Evolutionary conservation across 306 rosid species (phyloP), one percentile per base, ranked within the genome.

Genomic region (Nissolia schottii): DNA sequence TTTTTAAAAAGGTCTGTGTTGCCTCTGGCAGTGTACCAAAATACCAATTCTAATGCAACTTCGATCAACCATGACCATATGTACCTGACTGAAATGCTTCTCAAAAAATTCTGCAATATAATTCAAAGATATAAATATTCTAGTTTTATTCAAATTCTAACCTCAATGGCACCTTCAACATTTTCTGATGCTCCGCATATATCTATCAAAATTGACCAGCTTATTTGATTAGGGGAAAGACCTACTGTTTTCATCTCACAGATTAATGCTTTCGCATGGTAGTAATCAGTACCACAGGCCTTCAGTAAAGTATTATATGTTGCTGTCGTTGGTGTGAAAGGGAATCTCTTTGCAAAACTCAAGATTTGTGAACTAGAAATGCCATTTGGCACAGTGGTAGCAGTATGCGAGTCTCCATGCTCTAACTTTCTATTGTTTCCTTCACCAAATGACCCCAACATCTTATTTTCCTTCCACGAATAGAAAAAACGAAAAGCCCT

Each of bases 211-310:
- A 86, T 91, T 29, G 96, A 85, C 98, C 98, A 91, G 75, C 86
- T 91, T 80, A 91, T 91, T 37, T 87, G 91, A 82, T 89, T 91
- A 43, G 98, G 98, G 35, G 76, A 76, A 67, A 94, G 95, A 35
- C 97, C 96, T 16, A 77, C 76, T 64, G 28, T 41, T 85, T 66
- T 82, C 96, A 93, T 91, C 86, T 93, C 98, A 6, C 83, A 83
- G 80, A 93, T 86, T 79, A 94, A 64, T 66, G 86, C 89, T 83
- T 81, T 89, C 16, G 96, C 96, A 57, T 73, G 98, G 84, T 80
- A 76, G 87, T 87, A 89, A 87, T 94, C 90, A 69, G 96, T 80
- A 67, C 96, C 98, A 74, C 98, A 94, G 25, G 98, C 97, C 86
- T 94, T 94, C 86, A 94, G 87, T 79, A 94, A 82, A 77, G 75